Base-by-base conservation (phyloP, 139 green algal genomes). In the Coelastrella sp. region DNA sequence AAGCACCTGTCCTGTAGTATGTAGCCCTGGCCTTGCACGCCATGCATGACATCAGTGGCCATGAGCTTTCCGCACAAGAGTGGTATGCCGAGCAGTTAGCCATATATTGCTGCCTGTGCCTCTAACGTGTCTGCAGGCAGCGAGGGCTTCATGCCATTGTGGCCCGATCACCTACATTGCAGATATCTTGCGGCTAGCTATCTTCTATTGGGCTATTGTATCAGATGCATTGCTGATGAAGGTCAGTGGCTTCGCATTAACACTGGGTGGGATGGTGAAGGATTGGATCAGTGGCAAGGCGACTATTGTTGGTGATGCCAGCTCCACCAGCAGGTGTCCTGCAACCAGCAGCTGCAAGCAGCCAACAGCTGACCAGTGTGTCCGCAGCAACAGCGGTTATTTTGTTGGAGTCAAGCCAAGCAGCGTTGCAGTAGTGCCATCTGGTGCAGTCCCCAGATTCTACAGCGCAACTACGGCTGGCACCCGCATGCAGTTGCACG, bases 161-260 rank as follows among this genome's bases (percentile, higher is more conserved):
- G 74, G 74, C 6, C 58, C 74, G 11, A 3, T 17, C 8, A 22
- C 65, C 16, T 91, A 91, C 88, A n/a, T 73, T 56, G 14, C n/a
- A 61, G 88, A 88, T 64, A 68, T 91, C 19, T 5, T 91, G 58
- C 58, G 80, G 23, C 88, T 91, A 71, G 16, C 73, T 8, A 64
- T 91, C 20, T 91, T 91, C 23, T 91, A 91, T 80, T 91, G 88
- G 88, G 88, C 88, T 5, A 79, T 91, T 16, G 88, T 87, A 8
- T 22, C 88, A 75, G 88, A 91, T 79, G 88, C 71, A 7, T 58
- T 91, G 57, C 80, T 91, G 7, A 54, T 91, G 57, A 91, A 91
- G 87, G 87, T 87, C 5, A 58, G 58, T 64, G 17, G 68, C 17
- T 47, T 22, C 17, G 54, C 5, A 32, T 76, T 47, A 47, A 47